Evolutionary conservation across 169 alveolate genomes (phyloP).

Genomic region (Plasmodium cynomolgi): DNA sequence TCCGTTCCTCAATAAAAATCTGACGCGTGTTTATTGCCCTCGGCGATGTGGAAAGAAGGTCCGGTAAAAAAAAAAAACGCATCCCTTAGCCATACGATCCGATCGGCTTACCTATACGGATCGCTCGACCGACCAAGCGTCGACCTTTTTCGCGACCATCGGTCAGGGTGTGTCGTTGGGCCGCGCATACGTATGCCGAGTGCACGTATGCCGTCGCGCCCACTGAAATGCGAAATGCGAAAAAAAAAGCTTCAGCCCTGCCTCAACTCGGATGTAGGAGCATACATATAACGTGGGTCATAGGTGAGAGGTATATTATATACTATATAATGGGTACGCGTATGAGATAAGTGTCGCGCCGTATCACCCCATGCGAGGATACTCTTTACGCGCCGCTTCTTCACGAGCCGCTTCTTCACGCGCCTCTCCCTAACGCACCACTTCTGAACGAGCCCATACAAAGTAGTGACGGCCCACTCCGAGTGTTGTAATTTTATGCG

Average conservation of each 20-base stretch:
- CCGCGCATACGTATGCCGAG: not conserved
- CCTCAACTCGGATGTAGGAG: not conserved
- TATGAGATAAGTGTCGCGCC: not conserved
- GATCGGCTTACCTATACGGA: too few relatives aligned
- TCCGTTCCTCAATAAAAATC: not conserved
- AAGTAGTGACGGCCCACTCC: not conserved
- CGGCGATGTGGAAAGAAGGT: not conserved
- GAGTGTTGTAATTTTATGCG: not conserved
- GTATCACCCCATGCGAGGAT: not conserved
- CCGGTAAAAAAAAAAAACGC: not conserved
- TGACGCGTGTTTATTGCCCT: not conserved
- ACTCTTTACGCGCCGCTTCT: not conserved
- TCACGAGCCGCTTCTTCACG: not conserved
- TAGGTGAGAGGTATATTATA: not conserved
- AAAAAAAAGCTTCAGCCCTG: not conserved
- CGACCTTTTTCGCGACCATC: not conserved
- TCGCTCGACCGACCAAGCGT: not conserved
- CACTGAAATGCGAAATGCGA: not conserved
- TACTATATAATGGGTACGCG: not conserved
- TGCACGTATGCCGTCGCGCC: not conserved
- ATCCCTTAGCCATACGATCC: not conserved
- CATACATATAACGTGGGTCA: not conserved
- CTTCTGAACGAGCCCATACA: not conserved
- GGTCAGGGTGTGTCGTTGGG: not conserved
- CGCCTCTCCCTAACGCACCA: not conserved